A percentile compares a stretch with the other conserved stretches of the same genome.
Evolutionary conservation across 2,329 filamentous ascomycete species (phyloP).

Genomic region (Paramyrothecium sp.): DNA sequence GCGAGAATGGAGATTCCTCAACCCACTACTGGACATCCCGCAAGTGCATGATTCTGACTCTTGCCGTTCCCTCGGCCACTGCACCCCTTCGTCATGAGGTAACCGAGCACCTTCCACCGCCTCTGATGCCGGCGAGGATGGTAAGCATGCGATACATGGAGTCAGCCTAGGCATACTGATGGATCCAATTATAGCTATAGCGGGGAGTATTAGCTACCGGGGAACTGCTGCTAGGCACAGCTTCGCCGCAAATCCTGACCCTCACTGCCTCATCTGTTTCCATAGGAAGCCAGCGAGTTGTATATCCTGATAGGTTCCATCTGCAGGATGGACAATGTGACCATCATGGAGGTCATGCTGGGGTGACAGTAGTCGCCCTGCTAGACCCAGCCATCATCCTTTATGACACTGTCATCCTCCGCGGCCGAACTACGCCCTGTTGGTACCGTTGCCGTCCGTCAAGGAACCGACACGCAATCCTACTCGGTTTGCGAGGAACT

Average conservation of each 20-base stretch:
- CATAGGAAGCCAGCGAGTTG: neutral
- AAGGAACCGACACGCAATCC: neutral
- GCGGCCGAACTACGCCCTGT: neutral
- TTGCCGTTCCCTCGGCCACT: neutral
- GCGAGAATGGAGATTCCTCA: slow-evolving; percentile 1
- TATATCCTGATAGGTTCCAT: neutral
- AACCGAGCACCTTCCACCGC: neutral
- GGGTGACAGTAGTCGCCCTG: slow-evolving; percentile 1
- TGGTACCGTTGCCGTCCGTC: neutral
- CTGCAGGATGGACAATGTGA: neutral
- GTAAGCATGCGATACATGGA: neutral
- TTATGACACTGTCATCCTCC: neutral
- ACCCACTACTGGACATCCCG: neutral
- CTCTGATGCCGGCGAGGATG: slow-evolving; percentile 1
- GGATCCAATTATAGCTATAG: neutral
- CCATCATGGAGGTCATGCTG: neutral
- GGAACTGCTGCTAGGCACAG: neutral
- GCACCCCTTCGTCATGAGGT: neutral
- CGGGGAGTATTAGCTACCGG: neutral
- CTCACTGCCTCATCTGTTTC: neutral
- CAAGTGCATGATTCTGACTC: slow-evolving; percentile 1
- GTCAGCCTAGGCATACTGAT: slow-evolving; percentile 1
- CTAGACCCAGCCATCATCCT: neutral
- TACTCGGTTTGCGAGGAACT: too few species aligned
- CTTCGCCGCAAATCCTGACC: neutral